phyloP scores from a whole-genome alignment of 2,329 filamentous ascomycete genomes.

The Aspergillus tanneri region DNA sequence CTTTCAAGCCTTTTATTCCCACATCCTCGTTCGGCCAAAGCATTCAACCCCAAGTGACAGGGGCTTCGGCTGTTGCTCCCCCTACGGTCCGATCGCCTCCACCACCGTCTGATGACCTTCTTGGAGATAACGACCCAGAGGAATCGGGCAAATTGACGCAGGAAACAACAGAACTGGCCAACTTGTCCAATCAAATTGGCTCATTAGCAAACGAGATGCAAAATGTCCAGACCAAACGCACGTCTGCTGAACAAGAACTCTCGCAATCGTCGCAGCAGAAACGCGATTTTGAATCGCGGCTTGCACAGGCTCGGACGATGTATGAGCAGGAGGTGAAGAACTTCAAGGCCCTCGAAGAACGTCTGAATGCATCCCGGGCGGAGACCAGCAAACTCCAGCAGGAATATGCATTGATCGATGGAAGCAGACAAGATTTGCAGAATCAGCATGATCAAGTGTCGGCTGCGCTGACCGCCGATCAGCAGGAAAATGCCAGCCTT shows the following conservation, averaged over 20 bases:
- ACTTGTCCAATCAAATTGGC: conserved; percentile 92
- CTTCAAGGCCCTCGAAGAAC: conserved; percentile 80
- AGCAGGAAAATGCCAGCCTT: conserved; percentile 79
- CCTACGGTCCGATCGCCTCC: conserved; percentile 42
- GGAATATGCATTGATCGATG: conserved; percentile 81
- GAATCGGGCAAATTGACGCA: conserved; percentile 82
- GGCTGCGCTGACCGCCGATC: conserved; percentile 75
- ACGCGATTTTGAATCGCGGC: conserved; percentile 83
- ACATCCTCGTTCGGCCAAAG: conserved; percentile 89
- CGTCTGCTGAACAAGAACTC: conserved; percentile 75
- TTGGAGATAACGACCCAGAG: conserved; percentile 88
- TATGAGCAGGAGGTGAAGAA: conserved; percentile 94
- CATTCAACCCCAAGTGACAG: conserved; percentile 73
- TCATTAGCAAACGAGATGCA: conserved; percentile 92
- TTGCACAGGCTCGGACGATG: conserved; percentile 79
- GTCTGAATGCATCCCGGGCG: conserved; percentile 69
- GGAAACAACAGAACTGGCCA: conserved; percentile 89
- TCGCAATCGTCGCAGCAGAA: conserved; percentile 82
- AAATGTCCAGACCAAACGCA: conserved; percentile 80
- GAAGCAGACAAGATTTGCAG: conserved; percentile 75
- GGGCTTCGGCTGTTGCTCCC: conserved; percentile 50
- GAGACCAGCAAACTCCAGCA: conserved; percentile 82
- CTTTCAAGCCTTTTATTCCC: conserved; percentile 88
- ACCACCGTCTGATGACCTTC: conserved; percentile 71
- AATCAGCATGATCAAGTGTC: conserved; percentile 76